Conservation (phyloP, 768 basidiomycete genomes). For the Russula foetens region DNA sequence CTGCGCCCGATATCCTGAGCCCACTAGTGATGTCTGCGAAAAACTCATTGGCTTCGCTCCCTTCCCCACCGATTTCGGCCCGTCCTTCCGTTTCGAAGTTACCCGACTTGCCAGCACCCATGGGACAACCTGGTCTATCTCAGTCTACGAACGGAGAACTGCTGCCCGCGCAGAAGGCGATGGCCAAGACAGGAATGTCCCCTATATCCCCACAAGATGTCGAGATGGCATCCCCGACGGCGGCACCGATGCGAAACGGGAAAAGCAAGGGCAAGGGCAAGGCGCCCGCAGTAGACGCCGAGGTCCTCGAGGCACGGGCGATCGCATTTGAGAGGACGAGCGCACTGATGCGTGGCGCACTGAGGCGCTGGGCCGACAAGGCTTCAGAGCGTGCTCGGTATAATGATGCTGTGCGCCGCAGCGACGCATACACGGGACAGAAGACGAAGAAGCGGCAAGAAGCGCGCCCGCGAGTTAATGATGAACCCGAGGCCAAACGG, state of each 20-base stretch:
- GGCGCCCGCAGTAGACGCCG: not conserved
- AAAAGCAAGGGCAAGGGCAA: conserved; percentile 14
- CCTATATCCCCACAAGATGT: conserved; percentile 7
- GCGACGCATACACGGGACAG: conserved; percentile 54
- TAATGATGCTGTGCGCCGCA: conserved; percentile 47
- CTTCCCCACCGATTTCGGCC: conserved; percentile 12
- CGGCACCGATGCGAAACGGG: conserved; percentile 1
- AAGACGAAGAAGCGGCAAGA: conserved; percentile 25
- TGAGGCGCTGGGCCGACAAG: conserved; percentile 13
- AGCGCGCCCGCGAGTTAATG: conserved; percentile 6
- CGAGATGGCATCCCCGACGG: conserved; percentile 14
- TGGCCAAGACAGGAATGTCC: not conserved
- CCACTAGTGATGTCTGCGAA: conserved; percentile 19
- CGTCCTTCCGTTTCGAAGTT: conserved; percentile 8
- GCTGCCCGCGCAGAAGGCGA: not conserved
- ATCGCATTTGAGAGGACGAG: conserved; percentile 1
- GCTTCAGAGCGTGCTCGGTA: conserved; percentile 10
- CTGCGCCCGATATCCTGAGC: conserved; percentile 23
- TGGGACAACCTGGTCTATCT: not conserved
- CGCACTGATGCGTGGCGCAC: not conserved
- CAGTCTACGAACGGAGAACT: not conserved
- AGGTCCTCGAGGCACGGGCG: conserved; percentile 7
- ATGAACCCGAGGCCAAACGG: conserved; percentile 17
- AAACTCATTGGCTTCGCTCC: conserved; percentile 13
- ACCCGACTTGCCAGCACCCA: not conserved